Evolutionary conservation across 352 stramenopile species (phyloP), one percentile per base, ranked within the genome.

Genomic region (Pythium utonaiense): DNA sequence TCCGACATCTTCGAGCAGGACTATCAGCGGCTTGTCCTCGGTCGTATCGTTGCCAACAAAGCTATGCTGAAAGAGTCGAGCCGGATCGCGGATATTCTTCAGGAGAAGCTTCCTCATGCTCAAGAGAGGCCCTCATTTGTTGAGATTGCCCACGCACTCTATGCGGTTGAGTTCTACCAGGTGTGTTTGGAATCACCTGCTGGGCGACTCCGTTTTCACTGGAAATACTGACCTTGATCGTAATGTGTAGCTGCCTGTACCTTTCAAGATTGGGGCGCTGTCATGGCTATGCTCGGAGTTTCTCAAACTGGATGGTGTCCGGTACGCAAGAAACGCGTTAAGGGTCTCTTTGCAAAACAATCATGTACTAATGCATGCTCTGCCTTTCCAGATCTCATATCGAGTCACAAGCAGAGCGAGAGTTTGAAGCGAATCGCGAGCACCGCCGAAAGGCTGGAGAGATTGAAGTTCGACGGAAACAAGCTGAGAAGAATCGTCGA

Each of bases 1-100:
- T 91, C 83, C 1, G 83, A 91, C 60, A 77, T 93, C 22, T 93
- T 91, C 38, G 81, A 93, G 53, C 80, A 88, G 75, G 81, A 93
- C 49, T 93, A 89, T 59, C 67, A 86, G 41, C 73, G 78, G n/a
- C 82, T 91, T 55, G 83, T 93, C 3, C 63, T 81, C 47, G 75
- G 74, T 2, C 71, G 74, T 9, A 74, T 91, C 53, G 57, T 67
- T 44, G 78, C 80, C 7, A 91, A 93, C 31, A 60, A 83, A 41
- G 68, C 62, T 28, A 77, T 75, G 21, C 72, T 81, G 34, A 74
- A 89, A 75, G 78, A 60, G 14, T 84, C 53, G 6, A 25, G 38
- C 6, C 16, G 33, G 36, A 53, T 70, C n/a, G 22, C 41, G 22
- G 17, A 10, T 4, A 33, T 22, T 8, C 25, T 72, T 49, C 41